A percentile compares a stretch with the other conserved stretches of the same genome.
phyloP scores from a whole-genome alignment of 75 land plant genomes.

The Pseudotsuga menziesii region DNA sequence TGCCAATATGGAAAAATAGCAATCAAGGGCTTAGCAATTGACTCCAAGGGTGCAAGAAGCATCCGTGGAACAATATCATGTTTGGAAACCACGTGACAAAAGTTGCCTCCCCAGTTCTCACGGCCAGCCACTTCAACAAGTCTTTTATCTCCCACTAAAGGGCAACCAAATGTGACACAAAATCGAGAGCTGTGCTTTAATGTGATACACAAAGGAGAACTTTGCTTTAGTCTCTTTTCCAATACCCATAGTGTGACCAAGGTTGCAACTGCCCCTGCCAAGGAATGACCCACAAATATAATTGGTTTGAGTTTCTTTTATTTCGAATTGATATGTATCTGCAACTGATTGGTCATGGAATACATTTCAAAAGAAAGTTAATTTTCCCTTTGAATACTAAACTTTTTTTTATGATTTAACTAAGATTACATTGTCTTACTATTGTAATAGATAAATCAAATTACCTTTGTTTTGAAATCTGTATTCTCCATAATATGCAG shows the following conservation, averaged over 20 bases:
- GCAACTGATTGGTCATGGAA: not conserved
- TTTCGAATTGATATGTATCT: not conserved
- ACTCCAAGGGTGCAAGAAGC: conserved; percentile 38
- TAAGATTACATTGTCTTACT: too few species aligned
- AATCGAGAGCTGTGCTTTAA: too few species aligned
- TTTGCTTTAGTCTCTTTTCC: not conserved
- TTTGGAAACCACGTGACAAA: conserved; percentile 41
- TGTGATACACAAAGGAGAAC: conserved; percentile 25
- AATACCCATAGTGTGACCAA: not conserved
- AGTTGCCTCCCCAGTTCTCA: conserved; percentile 43
- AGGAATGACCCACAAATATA: not conserved
- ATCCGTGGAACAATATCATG: conserved; percentile 60
- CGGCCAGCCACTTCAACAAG: conserved; percentile 37
- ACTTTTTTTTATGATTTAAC: too few species aligned
- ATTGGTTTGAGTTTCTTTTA: not conserved
- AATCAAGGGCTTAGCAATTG: conserved; percentile 23
- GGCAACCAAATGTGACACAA: conserved; percentile 49
- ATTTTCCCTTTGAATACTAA: too few species aligned
- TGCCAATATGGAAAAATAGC: conserved; percentile 25
- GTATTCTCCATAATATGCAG: too few species aligned
- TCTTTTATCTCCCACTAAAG: conserved; percentile 50
- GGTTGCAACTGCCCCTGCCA: not conserved
- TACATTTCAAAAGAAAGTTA: too few species aligned
- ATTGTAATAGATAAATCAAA: too few species aligned
- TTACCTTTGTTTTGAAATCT: too few species aligned